These are phyloP conservation scores for Neoarthrinium moseri DNA, from an alignment of 2,329 filamentous ascomycete genomes.

Conservation along the genomic window DNA sequence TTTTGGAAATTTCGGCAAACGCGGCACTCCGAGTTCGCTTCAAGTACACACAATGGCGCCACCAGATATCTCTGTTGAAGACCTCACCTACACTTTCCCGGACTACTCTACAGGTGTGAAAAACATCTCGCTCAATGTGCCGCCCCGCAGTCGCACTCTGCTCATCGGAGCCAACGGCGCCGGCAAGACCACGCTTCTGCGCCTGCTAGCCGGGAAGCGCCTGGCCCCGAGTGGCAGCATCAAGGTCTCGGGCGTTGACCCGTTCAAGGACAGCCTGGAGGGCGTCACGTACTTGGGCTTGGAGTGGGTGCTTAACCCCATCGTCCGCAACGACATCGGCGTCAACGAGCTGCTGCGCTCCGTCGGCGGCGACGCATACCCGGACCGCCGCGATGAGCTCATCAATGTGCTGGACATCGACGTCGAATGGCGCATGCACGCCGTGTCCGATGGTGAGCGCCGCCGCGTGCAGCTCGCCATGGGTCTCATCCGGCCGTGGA, in stretches of 20 bases:
- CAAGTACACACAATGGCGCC: conserved; percentile 19
- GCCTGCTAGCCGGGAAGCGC: conserved; percentile 90
- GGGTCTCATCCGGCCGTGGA: conserved; percentile 91
- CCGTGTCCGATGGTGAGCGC: conserved; percentile 89
- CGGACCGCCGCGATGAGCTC: conserved; percentile 81
- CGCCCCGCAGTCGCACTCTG: conserved; percentile 80
- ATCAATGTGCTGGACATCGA: conserved; percentile 90
- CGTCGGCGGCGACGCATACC: conserved; percentile 83
- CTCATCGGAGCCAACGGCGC: conserved; percentile 96
- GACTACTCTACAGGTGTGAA: conserved; percentile 78
- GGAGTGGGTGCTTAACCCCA: conserved; percentile 97
- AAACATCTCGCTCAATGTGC: conserved; percentile 73
- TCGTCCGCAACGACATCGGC: conserved; percentile 92
- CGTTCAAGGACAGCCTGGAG: conserved; percentile 85
- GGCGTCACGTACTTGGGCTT: conserved; percentile 96
- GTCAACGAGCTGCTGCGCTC: conserved; percentile 81
- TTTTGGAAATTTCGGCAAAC: too few species aligned
- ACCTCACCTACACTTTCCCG: conserved; percentile 85
- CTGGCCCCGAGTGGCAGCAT: conserved; percentile 78
- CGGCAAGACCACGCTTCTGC: conserved; percentile 94
- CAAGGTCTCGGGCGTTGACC: conserved; percentile 78
- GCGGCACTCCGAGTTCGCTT: too few species aligned
- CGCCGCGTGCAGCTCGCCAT: conserved; percentile 92
- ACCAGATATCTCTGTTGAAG: conserved; percentile 69
- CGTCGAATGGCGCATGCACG: conserved; percentile 89